A percentile compares a stretch with the other conserved stretches of the same genome.
phyloP scores from a whole-genome alignment of 306 rosid species.

The Cucurbita moschata region DNA sequence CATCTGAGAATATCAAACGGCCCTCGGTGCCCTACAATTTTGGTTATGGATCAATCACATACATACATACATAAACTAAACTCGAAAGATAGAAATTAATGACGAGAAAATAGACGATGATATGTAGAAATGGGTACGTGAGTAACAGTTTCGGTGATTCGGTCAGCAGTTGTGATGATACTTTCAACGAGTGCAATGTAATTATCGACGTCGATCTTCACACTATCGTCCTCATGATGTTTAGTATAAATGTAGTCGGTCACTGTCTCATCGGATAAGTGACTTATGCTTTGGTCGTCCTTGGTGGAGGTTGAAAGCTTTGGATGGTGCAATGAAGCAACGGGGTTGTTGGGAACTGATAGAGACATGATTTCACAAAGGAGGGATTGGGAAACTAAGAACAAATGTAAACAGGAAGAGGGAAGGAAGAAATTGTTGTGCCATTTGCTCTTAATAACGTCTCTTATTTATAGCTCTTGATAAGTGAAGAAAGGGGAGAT shows the following conservation, averaged over 20 bases:
- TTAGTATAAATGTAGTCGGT: neutral
- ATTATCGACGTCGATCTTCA: neutral
- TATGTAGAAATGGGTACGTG: neutral
- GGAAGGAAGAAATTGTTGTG: neutral
- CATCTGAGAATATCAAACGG: neutral
- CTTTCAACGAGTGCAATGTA: neutral
- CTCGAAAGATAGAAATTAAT: neutral
- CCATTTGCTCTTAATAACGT: neutral
- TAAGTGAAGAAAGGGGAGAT: neutral
- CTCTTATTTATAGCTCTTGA: neutral
- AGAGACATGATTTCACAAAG: neutral
- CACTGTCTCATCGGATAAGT: neutral
- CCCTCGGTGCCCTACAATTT: neutral
- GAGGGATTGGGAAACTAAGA: neutral
- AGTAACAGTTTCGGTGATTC: neutral
- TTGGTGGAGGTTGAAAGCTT: neutral
- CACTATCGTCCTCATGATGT: neutral
- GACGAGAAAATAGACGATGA: neutral
- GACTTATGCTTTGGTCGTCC: neutral
- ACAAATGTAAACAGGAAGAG: neutral
- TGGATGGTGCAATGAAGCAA: neutral
- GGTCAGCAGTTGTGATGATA: neutral
- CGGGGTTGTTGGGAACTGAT: neutral
- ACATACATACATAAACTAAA: neutral
- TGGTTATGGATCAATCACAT: neutral